Conservation (phyloP, 768 basidiomycete species). For the Antrodiella citrinella region DNA sequence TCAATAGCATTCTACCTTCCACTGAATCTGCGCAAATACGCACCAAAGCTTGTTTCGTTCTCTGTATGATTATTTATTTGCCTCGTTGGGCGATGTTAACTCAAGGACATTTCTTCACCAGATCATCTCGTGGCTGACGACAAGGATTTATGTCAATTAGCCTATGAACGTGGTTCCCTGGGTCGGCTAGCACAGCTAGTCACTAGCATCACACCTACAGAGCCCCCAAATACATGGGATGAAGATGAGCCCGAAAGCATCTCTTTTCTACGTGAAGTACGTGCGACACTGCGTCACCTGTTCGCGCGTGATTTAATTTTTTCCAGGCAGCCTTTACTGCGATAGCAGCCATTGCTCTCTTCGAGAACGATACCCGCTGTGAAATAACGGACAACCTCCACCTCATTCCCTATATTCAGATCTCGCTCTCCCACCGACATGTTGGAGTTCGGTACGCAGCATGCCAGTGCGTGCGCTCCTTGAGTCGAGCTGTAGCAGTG, state of each 20-base stretch:
- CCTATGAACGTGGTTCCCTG: conserved; percentile 64
- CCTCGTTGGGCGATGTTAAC: not conserved
- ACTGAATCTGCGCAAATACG: conserved; percentile 35
- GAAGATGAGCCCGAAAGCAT: conserved; percentile 60
- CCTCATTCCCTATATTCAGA: conserved; percentile 47
- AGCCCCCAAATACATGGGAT: conserved; percentile 45
- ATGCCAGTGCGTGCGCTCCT: conserved; percentile 76
- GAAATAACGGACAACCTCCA: conserved; percentile 52
- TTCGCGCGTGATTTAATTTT: not conserved
- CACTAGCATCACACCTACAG: conserved; percentile 42
- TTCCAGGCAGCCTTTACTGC: conserved; percentile 64
- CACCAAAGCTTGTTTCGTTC: conserved; percentile 66
- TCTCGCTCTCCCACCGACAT: conserved; percentile 50
- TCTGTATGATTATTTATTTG: conserved; percentile 42
- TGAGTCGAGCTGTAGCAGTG: conserved; percentile 73
- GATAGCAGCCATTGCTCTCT: conserved; percentile 65
- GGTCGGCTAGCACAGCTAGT: conserved; percentile 44
- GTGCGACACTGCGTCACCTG: conserved; percentile 6
- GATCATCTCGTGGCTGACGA: conserved; percentile 71
- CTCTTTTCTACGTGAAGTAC: conserved; percentile 56
- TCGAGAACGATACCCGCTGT: conserved; percentile 65
- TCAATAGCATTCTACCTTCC: conserved; percentile 51
- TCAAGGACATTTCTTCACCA: conserved; percentile 13
- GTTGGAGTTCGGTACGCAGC: conserved; percentile 79
- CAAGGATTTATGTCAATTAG: conserved; percentile 52